Conservation (phyloP, 164 flowering plant genomes). For the Malania oleifera region DNA sequence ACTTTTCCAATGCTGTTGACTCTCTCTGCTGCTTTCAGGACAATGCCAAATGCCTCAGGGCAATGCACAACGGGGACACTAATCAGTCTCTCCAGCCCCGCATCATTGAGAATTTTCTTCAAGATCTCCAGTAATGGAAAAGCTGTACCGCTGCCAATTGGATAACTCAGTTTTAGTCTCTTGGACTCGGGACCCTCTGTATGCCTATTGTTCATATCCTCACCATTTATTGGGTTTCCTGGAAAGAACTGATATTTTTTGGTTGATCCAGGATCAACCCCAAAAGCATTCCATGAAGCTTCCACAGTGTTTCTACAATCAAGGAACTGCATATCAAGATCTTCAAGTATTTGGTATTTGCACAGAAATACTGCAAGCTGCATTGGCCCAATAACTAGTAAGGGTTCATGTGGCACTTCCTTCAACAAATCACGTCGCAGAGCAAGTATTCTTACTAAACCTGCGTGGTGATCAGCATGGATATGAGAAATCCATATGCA, state of each 20-base stretch:
- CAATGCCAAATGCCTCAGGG: slow-evolving; percentile 81
- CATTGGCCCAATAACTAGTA: slow-evolving; percentile 83
- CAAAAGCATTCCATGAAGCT: slow-evolving; percentile 44
- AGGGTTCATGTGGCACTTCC: slow-evolving; percentile 63
- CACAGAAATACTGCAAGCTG: slow-evolving; percentile 70
- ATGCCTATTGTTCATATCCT: slow-evolving; percentile 7
- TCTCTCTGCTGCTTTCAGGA: slow-evolving; percentile 65
- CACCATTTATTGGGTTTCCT: slow-evolving; percentile 15
- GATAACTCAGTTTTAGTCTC: slow-evolving; percentile 48
- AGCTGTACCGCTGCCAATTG: slow-evolving; percentile 23
- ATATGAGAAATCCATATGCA: slow-evolving; percentile 97
- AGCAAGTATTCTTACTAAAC: slow-evolving; percentile 91
- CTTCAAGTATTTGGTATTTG: slow-evolving; percentile 89
- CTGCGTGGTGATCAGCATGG: slow-evolving; percentile 97
- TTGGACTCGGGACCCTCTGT: too few species aligned
- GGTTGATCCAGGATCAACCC: slow-evolving; percentile 16
- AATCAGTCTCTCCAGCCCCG: slow-evolving; percentile 66
- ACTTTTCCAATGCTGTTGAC: slow-evolving; percentile 52
- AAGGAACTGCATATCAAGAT: slow-evolving; percentile 84
- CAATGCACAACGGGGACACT: slow-evolving; percentile 95
- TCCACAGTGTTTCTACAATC: slow-evolving; percentile 72
- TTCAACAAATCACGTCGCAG: slow-evolving; percentile 59
- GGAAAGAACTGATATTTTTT: slow-evolving; percentile 8
- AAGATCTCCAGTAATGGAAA: slow-evolving; percentile 38
- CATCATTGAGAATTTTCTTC: slow-evolving; percentile 54